Evolutionary conservation across 2,329 filamentous ascomycete species (phyloP), one percentile per base, ranked within the genome.

Genomic region (Fusarium tuaranense): DNA sequence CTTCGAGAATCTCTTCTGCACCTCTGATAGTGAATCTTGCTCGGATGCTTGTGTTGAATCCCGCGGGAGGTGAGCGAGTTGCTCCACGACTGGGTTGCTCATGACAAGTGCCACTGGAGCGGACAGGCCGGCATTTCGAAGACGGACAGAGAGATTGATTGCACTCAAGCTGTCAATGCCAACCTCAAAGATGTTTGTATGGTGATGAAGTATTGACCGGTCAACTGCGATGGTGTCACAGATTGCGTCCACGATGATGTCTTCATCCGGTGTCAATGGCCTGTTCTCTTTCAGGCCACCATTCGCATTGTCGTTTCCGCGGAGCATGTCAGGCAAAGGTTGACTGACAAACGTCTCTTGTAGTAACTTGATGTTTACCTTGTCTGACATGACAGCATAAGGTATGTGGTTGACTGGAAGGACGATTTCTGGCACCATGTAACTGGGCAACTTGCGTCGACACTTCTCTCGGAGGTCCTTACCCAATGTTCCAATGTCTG

Each of bases 391-490:
- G 32, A 16, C 34, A 39, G 55, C 55, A 22, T n/a, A 59, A 36
- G 55, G 55, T 38, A 59, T 39, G 55, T 25, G 55, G 55, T 59
- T 59, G 32, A 59, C 55, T 7, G 55, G 55, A 13, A 59, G 34
- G 55, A 59, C 32, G 9, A 59, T 59, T 36, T 59, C 55, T 27
- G 55, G 55, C 32, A 59, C 55, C 55, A 59, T 59, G 34, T 59
- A 59, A n/a, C 22, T 59, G 34, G 55, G 55, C 55, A 59, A 39
- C 55, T 59, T 59, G 13, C 34, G 55, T 59, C 16, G 55, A 59
- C 55, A 59, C 55, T 39, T 39, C 13, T 59, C 55, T 59, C 20
- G 32, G 32, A 59, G 55, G 16, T 39, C 55, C 20, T 38, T 59
- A 25, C 55, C 34, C 32, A 59, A 13, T 39, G 55, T 25, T 8